A percentile compares a stretch with the other conserved stretches of the same genome.
Conservation (phyloP, 2,329 filamentous ascomycete genomes). For the Fusarium sp. region DNA sequence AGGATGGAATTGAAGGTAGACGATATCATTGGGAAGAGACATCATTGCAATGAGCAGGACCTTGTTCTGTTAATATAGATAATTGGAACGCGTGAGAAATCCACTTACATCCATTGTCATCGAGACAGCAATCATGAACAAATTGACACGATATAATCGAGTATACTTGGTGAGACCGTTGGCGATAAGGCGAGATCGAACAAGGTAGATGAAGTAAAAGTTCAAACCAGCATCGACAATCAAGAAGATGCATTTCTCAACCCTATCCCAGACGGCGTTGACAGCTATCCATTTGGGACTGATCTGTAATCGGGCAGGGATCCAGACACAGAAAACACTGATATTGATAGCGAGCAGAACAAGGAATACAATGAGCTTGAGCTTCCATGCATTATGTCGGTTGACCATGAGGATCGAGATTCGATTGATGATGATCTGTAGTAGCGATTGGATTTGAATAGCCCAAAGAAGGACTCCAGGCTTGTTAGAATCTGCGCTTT, state of each 20-base stretch:
- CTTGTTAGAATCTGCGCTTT: too few species aligned
- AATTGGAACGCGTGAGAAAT: too few species aligned
- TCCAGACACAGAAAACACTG: constrained; percentile 64
- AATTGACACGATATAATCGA: constrained; percentile 51
- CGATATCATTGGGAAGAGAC: constrained; percentile 44
- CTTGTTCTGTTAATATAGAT: constrained; percentile 18
- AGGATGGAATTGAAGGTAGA: constrained; percentile 60
- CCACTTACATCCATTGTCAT: constrained; percentile 44
- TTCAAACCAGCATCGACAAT: constrained; percentile 61
- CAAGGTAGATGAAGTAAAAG: constrained; percentile 60
- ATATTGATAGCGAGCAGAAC: constrained; percentile 61
- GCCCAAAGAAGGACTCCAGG: constrained; percentile 49
- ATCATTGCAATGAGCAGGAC: constrained; percentile 45
- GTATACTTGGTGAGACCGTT: constrained; percentile 61
- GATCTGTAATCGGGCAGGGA: constrained; percentile 59
- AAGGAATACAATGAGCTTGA: constrained; percentile 56
- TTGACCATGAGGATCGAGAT: constrained; percentile 58
- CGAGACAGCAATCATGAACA: constrained; percentile 45
- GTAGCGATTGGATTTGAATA: constrained; percentile 59
- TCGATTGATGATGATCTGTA: constrained; percentile 66
- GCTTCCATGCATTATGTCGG: constrained; percentile 46
- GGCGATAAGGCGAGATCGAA: constrained; percentile 56
- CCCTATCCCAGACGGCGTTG: constrained; percentile 63
- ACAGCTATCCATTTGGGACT: constrained; percentile 53
- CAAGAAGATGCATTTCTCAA: constrained; percentile 62